Evolutionary conservation across 2,329 filamentous ascomycete species (phyloP), one percentile per base, ranked within the genome.

Genomic region (Fusarium burgessii): DNA sequence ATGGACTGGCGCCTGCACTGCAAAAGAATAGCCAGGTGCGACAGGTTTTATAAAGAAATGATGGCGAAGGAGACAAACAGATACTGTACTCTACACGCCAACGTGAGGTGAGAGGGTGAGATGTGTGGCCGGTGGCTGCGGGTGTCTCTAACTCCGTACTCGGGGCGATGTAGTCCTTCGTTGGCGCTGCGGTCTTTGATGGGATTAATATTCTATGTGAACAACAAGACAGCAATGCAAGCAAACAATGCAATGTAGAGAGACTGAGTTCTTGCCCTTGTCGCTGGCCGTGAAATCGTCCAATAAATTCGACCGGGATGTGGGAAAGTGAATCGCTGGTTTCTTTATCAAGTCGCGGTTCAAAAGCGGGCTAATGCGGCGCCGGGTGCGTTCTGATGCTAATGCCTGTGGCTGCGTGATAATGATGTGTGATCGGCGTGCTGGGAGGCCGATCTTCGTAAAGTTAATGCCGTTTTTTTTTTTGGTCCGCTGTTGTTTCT

Each of bases 181-280:
- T 57, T 54, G 70, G 58, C 32, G 57, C 43, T 40, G 60, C 62
- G 52, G 63, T 18, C 33, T 65, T 61, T 47, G 54, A 35, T 54
- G 40, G 54, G 61, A 60, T 66, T 49, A 62, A 57, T 32, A 47
- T 38, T 45, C 52, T 55, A 49, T 50, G 46, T 55, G 61, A 66
- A 52, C 59, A 63, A 46, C 65, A 58, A 58, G 73, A 70, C 62
- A 75, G 65, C 62, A 55, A 55, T 61, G 43, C 47, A 62, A 61
- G 49, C 60, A 60, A 56, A 46, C 57, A 40, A 71, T 62, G 66
- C 62, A 55, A 46, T 38, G 29, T 57, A 41, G 25, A 25, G 33
- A 57, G 68, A 72, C 70, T 66, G 74, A 69, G 68, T 68, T 75
- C 64, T 75, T 46, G 58, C 43, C 67, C 70, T 73, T 74, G 69